These are phyloP conservation scores for Acorus gramineus DNA, from an alignment of 106 monocot species.

Conservation along the genomic window DNA sequence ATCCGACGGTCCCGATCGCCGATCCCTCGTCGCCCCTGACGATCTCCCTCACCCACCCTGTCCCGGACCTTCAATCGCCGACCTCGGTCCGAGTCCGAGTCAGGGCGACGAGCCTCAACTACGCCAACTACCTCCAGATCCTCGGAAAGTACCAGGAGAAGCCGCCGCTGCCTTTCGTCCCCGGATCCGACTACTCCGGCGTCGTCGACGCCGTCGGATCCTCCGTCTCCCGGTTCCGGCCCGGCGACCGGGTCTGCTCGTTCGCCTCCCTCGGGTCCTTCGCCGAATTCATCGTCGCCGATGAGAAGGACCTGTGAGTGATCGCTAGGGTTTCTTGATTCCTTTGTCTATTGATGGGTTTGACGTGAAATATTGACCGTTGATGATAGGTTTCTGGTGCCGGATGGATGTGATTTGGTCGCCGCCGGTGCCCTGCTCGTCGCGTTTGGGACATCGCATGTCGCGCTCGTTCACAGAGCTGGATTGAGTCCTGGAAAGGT, in stretches of 20 bases:
- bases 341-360: not conserved
- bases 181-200: constrained; percentile 89
- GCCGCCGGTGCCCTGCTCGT: constrained; percentile 83
- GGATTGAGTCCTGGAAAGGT: constrained; percentile 89
- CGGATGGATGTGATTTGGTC: constrained; percentile 90
- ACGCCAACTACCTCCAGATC: constrained; percentile 86
- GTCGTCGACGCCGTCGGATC: constrained; percentile 63
- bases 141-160: constrained; percentile 95
- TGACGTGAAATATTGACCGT: not conserved
- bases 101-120: constrained; percentile 72
- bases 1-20: constrained; percentile 56
- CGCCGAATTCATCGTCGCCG: constrained; percentile 66
- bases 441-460: constrained; percentile 95
- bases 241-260: constrained; percentile 83
- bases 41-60: constrained; percentile 33
- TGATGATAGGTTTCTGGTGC: constrained; percentile 57
- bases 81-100: constrained; percentile 71
- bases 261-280: constrained; percentile 47
- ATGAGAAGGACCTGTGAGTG: constrained; percentile 84
- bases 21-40: constrained; percentile 36
- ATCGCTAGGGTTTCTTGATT: not conserved
- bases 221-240: constrained; percentile 39
- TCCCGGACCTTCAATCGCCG: constrained; percentile 47
- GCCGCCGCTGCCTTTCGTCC: constrained; percentile 76
- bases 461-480: constrained; percentile 93